phyloP scores from a whole-genome alignment of 2,329 filamentous ascomycete genomes.

The Fulvia fulva region DNA sequence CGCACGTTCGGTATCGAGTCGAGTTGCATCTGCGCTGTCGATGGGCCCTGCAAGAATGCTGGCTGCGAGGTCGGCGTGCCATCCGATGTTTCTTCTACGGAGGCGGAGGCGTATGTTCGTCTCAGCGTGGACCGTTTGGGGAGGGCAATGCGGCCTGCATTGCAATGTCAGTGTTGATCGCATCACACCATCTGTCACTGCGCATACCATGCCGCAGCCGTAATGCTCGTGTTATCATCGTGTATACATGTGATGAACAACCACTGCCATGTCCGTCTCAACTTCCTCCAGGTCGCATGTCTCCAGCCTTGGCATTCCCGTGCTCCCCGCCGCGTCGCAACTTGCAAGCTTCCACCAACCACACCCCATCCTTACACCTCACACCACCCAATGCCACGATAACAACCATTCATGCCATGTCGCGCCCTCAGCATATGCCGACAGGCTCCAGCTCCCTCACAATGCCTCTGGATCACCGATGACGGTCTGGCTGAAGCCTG shows the following conservation, averaged over 20 bases:
- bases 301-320: constrained; percentile 17
- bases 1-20: constrained; percentile 24
- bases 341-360: background rate
- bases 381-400: constrained; percentile 9
- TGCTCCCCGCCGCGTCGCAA: background rate
- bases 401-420: constrained; percentile 25
- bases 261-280: background rate
- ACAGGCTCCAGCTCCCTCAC: constrained; percentile 17
- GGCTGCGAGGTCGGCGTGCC: constrained; percentile 10
- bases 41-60: background rate
- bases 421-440: constrained; percentile 14
- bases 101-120: constrained; percentile 35
- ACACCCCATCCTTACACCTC: background rate
- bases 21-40: constrained; percentile 2
- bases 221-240: constrained; percentile 44
- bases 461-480: constrained; percentile 60
- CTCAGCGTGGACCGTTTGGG: constrained; percentile 30
- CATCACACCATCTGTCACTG: background rate
- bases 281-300: constrained; percentile 1
- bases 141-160: constrained; percentile 38
- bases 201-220: constrained; percentile 38
- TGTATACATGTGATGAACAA: constrained; percentile 1
- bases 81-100: constrained; percentile 28
- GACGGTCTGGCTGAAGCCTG: constrained; percentile 51
- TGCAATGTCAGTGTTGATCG: constrained; percentile 3